A percentile compares a stretch with the other conserved stretches of the same genome.
Conservation (phyloP, 495 filamentous ascomycete genomes). For the Cercophora samala region DNA sequence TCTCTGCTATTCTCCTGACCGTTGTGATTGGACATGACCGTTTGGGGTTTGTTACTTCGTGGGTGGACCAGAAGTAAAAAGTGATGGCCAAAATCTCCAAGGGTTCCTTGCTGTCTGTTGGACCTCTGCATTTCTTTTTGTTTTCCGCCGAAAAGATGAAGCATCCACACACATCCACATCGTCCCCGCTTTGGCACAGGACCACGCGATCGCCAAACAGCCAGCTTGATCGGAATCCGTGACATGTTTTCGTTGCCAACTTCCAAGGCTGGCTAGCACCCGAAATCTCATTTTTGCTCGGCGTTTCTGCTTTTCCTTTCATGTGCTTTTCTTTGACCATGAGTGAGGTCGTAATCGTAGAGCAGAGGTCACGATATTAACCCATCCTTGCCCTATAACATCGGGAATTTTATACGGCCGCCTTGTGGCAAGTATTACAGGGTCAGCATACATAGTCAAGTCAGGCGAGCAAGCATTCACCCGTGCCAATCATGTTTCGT, state of each 20-base stretch:
- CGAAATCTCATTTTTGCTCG: background rate
- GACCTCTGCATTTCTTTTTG: background rate
- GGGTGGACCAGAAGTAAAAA: background rate
- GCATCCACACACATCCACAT: background rate
- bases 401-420: slow-evolving; percentile 1
- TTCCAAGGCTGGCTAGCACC: background rate
- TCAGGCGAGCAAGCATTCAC: slow-evolving; percentile 20
- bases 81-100: slow-evolving; percentile 1
- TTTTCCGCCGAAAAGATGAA: background rate
- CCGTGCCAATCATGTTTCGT: slow-evolving; percentile 26
- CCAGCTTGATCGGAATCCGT: background rate
- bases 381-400: slow-evolving; percentile 8
- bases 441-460: slow-evolving; percentile 22
- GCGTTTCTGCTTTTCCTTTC: background rate
- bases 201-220: background rate
- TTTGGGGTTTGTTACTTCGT: slow-evolving; percentile 1
- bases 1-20: background rate
- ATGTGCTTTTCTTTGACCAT: background rate
- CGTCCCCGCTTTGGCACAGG: background rate
- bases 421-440: background rate
- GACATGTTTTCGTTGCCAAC: background rate
- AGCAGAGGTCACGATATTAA: background rate
- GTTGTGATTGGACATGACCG: slow-evolving; percentile 14
- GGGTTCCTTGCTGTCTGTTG: background rate
- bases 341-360: no score